These are phyloP conservation scores for Phytophthora sansomeana DNA, from an alignment of 352 stramenopile species.

Conservation along the genomic window DNA sequence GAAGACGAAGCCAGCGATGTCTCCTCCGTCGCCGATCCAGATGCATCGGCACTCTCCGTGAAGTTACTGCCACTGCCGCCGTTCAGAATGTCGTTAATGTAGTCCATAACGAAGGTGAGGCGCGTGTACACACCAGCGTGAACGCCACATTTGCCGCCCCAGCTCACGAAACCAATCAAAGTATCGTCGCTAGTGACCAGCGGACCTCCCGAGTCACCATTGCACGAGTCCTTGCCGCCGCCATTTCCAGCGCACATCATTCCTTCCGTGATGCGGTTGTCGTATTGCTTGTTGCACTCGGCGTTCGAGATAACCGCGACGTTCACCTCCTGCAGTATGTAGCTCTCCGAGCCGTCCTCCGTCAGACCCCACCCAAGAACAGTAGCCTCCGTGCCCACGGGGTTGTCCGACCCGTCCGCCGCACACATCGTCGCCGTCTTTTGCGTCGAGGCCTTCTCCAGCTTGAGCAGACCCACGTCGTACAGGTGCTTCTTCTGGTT, in stretches of 20 bases:
- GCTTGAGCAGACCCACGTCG: constrained; percentile 38
- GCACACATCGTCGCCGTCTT: constrained; percentile 46
- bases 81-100: constrained; percentile 44
- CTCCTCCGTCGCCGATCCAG: constrained; percentile 16
- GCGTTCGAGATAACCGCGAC: constrained; percentile 60
- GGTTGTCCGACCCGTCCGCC: constrained; percentile 55
- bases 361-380: constrained; percentile 65
- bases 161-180: constrained; percentile 68
- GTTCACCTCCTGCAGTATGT: constrained; percentile 55
- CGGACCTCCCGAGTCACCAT: constrained; percentile 68
- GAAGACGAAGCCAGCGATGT: constrained; percentile 27
- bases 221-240: constrained; percentile 62
- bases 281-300: constrained; percentile 61
- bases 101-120: constrained; percentile 57
- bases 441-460: constrained; percentile 27
- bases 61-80: constrained; percentile 28
- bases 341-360: constrained; percentile 35
- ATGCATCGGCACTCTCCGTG: constrained; percentile 16
- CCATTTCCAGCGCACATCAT: constrained; percentile 70
- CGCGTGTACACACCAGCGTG: constrained; percentile 62
- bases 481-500: constrained; percentile 35
- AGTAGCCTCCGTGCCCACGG: constrained; percentile 51
- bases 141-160: constrained; percentile 59
- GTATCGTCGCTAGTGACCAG: constrained; percentile 51
- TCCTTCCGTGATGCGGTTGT: constrained; percentile 58